A percentile compares a stretch with the other conserved stretches of the same genome.
These are phyloP conservation scores for Chaetomium sp. DNA, from an alignment of 2,329 filamentous ascomycete genomes.

Conservation along the genomic window DNA sequence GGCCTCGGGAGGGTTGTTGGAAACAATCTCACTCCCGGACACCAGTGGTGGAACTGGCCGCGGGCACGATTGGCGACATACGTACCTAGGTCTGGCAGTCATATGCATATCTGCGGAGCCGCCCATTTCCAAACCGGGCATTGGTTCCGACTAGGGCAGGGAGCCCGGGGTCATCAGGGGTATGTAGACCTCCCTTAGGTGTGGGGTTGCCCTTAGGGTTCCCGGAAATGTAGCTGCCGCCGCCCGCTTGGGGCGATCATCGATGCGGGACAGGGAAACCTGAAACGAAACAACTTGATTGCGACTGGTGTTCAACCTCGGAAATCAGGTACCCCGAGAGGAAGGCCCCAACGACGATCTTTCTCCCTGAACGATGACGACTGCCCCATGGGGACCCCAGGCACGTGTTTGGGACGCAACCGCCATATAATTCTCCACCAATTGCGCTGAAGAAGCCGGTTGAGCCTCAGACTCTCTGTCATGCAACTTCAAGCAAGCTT, in stretches of 20 bases:
- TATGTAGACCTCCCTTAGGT: background rate
- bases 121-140: background rate
- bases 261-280: background rate
- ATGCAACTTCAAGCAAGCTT: background rate
- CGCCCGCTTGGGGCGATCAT: constrained; percentile 4
- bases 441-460: background rate
- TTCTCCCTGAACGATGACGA: background rate
- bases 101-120: background rate
- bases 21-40: background rate
- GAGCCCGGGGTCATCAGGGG: background rate
- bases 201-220: background rate
- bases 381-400: background rate
- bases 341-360: background rate
- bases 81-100: background rate
- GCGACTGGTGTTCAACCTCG: background rate
- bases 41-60: constrained; percentile 7
- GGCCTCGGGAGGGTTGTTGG: background rate
- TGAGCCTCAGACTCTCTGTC: background rate
- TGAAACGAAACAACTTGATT: background rate
- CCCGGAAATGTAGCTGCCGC: constrained; percentile 9
- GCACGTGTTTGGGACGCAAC: background rate
- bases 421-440: constrained; percentile 7
- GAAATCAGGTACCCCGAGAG: background rate
- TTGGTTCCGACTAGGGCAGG: background rate
- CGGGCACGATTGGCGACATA: background rate